phyloP scores from a whole-genome alignment of 345 rosid genomes.

The Eutrema japonicum region DNA sequence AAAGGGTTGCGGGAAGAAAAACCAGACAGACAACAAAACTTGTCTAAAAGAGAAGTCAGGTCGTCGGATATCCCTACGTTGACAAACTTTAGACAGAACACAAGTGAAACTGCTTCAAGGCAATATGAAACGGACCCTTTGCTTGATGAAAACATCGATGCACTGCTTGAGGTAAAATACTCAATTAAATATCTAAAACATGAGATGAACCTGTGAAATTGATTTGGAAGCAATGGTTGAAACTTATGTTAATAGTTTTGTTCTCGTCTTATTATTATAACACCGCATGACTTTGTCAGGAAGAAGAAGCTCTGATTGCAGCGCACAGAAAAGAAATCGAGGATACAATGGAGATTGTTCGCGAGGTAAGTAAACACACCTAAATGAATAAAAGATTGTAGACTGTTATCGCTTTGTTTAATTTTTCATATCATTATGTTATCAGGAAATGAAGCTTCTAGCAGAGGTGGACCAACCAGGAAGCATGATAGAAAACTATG shows the following conservation, averaged over 20 bases:
- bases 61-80: slow-evolving; percentile 53
- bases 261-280: not conserved
- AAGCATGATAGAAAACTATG: slow-evolving; percentile 91
- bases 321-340: slow-evolving; percentile 99
- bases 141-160: slow-evolving; percentile 72
- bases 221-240: slow-evolving; percentile 20
- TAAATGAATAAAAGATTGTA: not conserved
- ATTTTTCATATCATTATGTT: slow-evolving; percentile 12
- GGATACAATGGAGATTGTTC: slow-evolving; percentile 97
- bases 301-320: slow-evolving; percentile 91
- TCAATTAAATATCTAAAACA: not conserved
- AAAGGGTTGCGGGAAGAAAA: slow-evolving; percentile 83
- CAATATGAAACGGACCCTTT: slow-evolving; percentile 56
- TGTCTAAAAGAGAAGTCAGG: slow-evolving; percentile 58
- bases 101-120: slow-evolving; percentile 52
- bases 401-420: not conserved
- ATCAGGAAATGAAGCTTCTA: slow-evolving; percentile 96
- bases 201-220: slow-evolving; percentile 9
- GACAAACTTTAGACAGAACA: slow-evolving; percentile 51
- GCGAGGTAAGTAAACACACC: slow-evolving; percentile 65
- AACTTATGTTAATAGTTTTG: not conserved
- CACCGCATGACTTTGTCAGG: slow-evolving; percentile 48
- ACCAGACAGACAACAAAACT: slow-evolving; percentile 59
- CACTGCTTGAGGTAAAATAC: slow-evolving; percentile 76
- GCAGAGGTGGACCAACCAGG: slow-evolving; percentile 99